A percentile compares a stretch with the other conserved stretches of the same genome.
Conservation (phyloP, 1,284 basidiomycete species). For the Microbotryum silenes-acaulis region DNA sequence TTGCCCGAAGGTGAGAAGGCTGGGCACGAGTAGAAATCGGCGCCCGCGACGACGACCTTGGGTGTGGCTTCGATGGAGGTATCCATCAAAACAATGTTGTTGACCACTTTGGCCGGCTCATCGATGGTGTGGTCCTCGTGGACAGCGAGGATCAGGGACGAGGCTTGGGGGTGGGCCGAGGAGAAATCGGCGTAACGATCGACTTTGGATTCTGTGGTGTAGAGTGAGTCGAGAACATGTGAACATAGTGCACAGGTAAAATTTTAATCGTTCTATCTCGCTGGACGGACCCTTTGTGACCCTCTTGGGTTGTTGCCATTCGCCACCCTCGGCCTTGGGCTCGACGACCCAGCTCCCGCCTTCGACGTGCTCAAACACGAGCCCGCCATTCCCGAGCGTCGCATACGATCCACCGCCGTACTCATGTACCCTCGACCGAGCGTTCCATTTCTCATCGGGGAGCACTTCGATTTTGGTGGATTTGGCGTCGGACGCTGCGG, state of each 20-base stretch:
- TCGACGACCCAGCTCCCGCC: constrained; percentile 49
- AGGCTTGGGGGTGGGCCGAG: constrained; percentile 40
- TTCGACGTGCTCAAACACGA: no score
- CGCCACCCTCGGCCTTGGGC: constrained; percentile 43
- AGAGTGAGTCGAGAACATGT: constrained; percentile 1
- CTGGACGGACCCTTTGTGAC: constrained; percentile 53
- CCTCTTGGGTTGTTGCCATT: constrained; percentile 44
- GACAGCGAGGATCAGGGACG: constrained; percentile 50
- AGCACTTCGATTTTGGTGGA: constrained; percentile 47
- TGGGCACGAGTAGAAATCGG: constrained; percentile 59
- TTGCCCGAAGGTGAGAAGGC: constrained; percentile 59
- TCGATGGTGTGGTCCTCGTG: constrained; percentile 62
- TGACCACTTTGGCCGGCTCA: constrained; percentile 51
- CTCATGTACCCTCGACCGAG: constrained; percentile 51
- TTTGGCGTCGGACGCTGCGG: background rate
- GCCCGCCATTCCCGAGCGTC: constrained; percentile 46
- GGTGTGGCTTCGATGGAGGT: constrained; percentile 29
- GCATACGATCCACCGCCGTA: background rate
- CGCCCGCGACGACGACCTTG: constrained; percentile 47
- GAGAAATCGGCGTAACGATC: constrained; percentile 52
- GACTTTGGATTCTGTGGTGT: constrained; percentile 45
- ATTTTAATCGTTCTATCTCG: background rate
- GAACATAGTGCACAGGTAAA: background rate
- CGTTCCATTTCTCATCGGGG: constrained; percentile 49
- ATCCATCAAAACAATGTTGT: constrained; percentile 54